These are phyloP conservation scores for Climacium dendroides DNA, from an alignment of 225 moss, liverwort and hornwort genomes.

Conservation along the genomic window DNA sequence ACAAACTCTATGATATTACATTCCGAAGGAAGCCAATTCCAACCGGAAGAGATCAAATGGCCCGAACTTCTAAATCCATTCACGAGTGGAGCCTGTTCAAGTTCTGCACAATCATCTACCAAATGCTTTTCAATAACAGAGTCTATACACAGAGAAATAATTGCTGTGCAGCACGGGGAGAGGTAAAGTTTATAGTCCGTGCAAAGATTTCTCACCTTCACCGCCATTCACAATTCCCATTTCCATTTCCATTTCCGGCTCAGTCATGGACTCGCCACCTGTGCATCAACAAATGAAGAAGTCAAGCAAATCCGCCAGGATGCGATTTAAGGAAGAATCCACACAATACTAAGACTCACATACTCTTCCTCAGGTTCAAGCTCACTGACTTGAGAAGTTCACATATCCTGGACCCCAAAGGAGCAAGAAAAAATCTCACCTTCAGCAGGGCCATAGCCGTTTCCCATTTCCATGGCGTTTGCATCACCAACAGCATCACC, in stretches of 20 bases:
- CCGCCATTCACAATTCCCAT: too few species aligned
- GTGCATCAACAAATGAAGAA: background rate
- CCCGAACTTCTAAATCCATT: too few species aligned
- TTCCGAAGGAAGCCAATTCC: too few species aligned
- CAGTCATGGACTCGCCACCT: background rate
- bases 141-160: background rate
- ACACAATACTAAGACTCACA: background rate
- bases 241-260: background rate
- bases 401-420: background rate
- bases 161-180: background rate
- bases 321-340: too few species aligned
- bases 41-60: too few species aligned
- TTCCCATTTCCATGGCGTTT: background rate
- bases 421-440: background rate
- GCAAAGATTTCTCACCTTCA: too few species aligned
- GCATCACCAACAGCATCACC: background rate
- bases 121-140: background rate
- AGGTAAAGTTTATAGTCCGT: rapidly evolving
- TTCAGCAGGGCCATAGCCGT: background rate
- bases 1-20: too few species aligned
- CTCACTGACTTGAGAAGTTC: background rate
- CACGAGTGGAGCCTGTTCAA: too few species aligned
- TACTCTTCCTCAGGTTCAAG: background rate
- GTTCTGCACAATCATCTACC: too few species aligned
- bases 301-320: background rate